Evolutionary conservation across 2,329 filamentous ascomycete genomes (phyloP).

Genomic region (Talaromyces piceae): DNA sequence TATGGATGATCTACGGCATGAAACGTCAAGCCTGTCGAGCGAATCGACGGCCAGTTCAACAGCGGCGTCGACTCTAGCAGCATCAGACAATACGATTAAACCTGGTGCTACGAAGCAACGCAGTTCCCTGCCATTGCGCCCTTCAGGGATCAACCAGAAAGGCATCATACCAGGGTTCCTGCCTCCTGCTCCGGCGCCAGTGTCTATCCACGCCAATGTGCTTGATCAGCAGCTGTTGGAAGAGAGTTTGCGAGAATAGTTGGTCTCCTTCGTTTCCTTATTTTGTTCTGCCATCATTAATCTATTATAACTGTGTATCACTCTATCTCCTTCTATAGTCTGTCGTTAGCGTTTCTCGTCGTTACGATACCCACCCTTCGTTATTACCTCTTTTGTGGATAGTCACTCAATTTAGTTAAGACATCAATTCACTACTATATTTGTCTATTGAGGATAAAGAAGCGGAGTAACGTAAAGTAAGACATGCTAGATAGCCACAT

Average conservation of each 20-base stretch:
- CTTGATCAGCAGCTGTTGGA: slow-evolving; percentile 55
- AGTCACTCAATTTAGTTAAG: too few relatives aligned
- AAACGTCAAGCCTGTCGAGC: slow-evolving; percentile 3
- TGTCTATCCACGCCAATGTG: slow-evolving; percentile 48
- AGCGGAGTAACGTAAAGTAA: too few relatives aligned
- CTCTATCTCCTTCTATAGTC: slow-evolving; percentile 4
- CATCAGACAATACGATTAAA: not conserved
- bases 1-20: not conserved
- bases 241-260: slow-evolving; percentile 50
- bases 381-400: slow-evolving; percentile 2
- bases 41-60: slow-evolving; percentile 13
- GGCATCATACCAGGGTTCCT: slow-evolving; percentile 67
- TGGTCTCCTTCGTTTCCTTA: slow-evolving; percentile 1
- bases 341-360: not conserved
- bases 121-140: slow-evolving; percentile 51
- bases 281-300: too few relatives aligned
- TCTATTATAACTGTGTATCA: slow-evolving; percentile 8
- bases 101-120: slow-evolving; percentile 19
- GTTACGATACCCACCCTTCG: slow-evolving; percentile 8
- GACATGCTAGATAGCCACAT: slow-evolving; percentile 18
- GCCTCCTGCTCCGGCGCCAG: slow-evolving; percentile 39
- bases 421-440: too few relatives aligned
- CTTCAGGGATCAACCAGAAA: slow-evolving; percentile 70
- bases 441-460: too few relatives aligned
- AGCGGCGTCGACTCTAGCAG: not conserved